Base-by-base conservation (phyloP, 805 yeast genomes). In the Candida railenensis region DNA sequence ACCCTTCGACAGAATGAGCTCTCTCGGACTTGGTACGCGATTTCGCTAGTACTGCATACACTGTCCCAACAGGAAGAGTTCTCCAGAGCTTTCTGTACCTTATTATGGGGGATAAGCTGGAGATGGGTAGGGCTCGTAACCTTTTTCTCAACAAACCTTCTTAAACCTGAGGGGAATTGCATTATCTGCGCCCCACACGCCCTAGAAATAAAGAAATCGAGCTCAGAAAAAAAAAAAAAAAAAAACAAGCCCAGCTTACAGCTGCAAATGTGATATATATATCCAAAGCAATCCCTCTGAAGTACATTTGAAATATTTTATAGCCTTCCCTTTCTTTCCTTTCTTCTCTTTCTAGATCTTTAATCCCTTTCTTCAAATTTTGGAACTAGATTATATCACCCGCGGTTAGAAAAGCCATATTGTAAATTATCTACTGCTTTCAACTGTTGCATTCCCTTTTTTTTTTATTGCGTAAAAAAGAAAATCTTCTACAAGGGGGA, bases 121-220 rank as follows among this genome's bases (percentile, higher is more conserved):
- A 33, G 36, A 7, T 8, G 36, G n/a, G 15, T 4, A 12, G 36
- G n/a, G 36, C 36, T 14, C 36, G 18, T 33, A 33, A 33, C 18
- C 15, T 8, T 8, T 33, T 33, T 15, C 36, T 33, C 36, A 33
- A 33, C 36, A 33, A 33, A 33, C 18, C 36, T 12, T 15, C n/a
- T 33, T 28, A 14, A 14, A 8, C 18, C 15, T 33, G 36, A 33
- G 36, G 36, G 36, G 36, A 33, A 33, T 15, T 12, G 36, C 18
- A 33, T 14, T 8, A 33, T 15, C 36, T 33, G 36, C 36, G 36
- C 36, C 36, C 36, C 36, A 33, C 36, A 33, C 36, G 36, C 36
- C 36, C 15, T 4, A 14, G 15, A 14, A 33, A 8, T 33, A 7
- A 25, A 25, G 30, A 25, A n/a, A 25, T 25, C 21, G 39, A 36